Conservation (phyloP, 495 filamentous ascomycete genomes). For the Delitschia confertaspora region DNA sequence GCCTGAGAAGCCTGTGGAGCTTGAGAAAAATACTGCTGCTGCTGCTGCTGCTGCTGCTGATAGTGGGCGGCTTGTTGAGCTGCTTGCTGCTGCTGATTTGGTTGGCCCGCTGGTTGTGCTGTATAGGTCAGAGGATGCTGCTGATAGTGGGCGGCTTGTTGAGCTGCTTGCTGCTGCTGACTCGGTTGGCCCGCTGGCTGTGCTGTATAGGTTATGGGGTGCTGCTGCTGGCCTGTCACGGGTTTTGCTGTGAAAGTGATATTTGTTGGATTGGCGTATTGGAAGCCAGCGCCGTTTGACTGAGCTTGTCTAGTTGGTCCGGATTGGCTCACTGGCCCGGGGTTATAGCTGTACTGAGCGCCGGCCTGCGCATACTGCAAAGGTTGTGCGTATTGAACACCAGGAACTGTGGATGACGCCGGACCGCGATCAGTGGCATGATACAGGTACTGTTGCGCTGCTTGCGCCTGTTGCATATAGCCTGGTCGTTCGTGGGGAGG, state of each 20-base stretch:
- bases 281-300: conserved; percentile 18
- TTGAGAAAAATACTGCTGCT: conserved; percentile 3
- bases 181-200: conserved; percentile 4
- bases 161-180: conserved; percentile 9
- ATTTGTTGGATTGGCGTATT: conserved; percentile 31
- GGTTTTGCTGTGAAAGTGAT: conserved; percentile 33
- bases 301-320: conserved; percentile 7
- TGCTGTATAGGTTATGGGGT: conserved; percentile 10
- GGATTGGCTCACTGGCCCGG: conserved; percentile 11
- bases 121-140: conserved; percentile 9
- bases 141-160: not conserved
- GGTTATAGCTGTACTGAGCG: conserved; percentile 13
- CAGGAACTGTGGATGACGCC: not conserved
- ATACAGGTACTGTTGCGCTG: conserved; percentile 18
- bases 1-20: conserved; percentile 14
- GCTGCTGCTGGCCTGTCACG: conserved; percentile 16
- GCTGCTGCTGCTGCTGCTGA: too few species aligned
- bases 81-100: conserved; percentile 9
- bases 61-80: not conserved
- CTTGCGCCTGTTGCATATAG: conserved; percentile 26
- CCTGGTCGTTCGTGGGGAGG: conserved; percentile 34
- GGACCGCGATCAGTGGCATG: conserved; percentile 7
- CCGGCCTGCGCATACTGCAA: conserved; percentile 13
- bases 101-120: conserved; percentile 4
- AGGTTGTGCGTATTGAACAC: conserved; percentile 6